Percentiles rank a stretch among this genome's conserved stretches.
Conservation (phyloP, 768 basidiomycete genomes). For the Termitomyces sp. region DNA sequence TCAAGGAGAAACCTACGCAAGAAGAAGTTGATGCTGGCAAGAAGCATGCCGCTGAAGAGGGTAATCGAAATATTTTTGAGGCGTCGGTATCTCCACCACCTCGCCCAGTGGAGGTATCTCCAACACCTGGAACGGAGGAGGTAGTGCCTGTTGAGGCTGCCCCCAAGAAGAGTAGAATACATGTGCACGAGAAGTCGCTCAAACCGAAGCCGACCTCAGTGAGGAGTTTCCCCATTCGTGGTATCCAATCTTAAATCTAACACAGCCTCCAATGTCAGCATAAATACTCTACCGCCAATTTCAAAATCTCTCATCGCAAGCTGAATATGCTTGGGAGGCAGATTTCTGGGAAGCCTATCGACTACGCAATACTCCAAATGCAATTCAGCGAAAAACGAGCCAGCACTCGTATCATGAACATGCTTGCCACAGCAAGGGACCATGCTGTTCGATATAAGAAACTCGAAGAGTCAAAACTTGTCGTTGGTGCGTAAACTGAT, state of each 20-base stretch:
- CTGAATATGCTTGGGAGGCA: slow-evolving; percentile 84
- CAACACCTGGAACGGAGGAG: background rate
- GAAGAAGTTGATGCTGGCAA: slow-evolving; percentile 42
- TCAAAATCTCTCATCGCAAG: slow-evolving; percentile 93
- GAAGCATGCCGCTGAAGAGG: slow-evolving; percentile 37
- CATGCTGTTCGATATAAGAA: slow-evolving; percentile 78
- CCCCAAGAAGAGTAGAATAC: background rate
- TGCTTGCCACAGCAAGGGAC: slow-evolving; percentile 81
- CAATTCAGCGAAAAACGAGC: slow-evolving; percentile 93
- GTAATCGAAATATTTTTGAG: slow-evolving; percentile 48
- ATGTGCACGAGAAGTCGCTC: slow-evolving; percentile 12
- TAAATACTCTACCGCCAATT: slow-evolving; percentile 87
- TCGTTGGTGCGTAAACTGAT: slow-evolving; percentile 62
- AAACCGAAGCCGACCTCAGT: slow-evolving; percentile 25
- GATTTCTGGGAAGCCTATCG: slow-evolving; percentile 87
- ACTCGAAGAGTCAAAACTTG: slow-evolving; percentile 61
- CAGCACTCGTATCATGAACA: slow-evolving; percentile 79
- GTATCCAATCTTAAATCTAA: background rate
- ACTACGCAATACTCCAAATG: slow-evolving; percentile 96
- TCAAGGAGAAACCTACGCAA: slow-evolving; percentile 37
- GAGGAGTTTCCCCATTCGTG: slow-evolving; percentile 7
- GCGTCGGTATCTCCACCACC: slow-evolving; percentile 17
- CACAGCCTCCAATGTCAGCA: slow-evolving; percentile 44
- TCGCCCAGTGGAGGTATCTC: background rate
- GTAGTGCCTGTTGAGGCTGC: background rate